phyloP scores from a whole-genome alignment of 352 stramenopile species.

The Pythium apleroticum region DNA sequence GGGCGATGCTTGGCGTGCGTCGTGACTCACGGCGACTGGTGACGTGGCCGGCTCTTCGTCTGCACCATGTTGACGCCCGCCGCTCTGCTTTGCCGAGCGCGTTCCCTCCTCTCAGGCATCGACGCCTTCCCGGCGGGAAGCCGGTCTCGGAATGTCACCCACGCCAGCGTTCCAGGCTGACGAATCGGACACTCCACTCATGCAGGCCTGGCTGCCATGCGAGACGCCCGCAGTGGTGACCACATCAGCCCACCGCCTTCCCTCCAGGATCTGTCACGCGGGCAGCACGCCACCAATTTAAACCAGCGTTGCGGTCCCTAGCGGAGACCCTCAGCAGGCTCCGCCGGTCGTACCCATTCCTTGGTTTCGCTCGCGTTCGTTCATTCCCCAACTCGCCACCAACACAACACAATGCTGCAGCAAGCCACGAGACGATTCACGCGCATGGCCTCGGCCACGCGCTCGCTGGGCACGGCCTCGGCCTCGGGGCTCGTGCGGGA shows the following conservation, averaged over 20 bases:
- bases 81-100: background rate
- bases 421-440: background rate
- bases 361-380: background rate
- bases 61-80: background rate
- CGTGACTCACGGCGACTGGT: background rate
- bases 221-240: background rate
- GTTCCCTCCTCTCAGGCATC: background rate
- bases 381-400: background rate
- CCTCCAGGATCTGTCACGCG: background rate
- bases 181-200: background rate
- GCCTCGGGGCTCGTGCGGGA: background rate
- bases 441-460: too few relatives aligned
- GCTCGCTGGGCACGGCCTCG: background rate
- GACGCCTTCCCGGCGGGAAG: background rate
- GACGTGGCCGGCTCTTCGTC: background rate
- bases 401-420: background rate
- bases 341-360: background rate
- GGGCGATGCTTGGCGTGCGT: background rate
- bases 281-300: background rate
- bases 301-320: too few relatives aligned
- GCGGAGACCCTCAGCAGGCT: background rate
- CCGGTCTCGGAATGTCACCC: background rate
- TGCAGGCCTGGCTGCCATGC: background rate
- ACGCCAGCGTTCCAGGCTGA: background rate
- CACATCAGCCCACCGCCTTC: background rate